Percentiles rank a stretch among this genome's conserved stretches.
Evolutionary conservation across 768 basidiomycete genomes (phyloP).

Genomic region (Clavaria fumosa): DNA sequence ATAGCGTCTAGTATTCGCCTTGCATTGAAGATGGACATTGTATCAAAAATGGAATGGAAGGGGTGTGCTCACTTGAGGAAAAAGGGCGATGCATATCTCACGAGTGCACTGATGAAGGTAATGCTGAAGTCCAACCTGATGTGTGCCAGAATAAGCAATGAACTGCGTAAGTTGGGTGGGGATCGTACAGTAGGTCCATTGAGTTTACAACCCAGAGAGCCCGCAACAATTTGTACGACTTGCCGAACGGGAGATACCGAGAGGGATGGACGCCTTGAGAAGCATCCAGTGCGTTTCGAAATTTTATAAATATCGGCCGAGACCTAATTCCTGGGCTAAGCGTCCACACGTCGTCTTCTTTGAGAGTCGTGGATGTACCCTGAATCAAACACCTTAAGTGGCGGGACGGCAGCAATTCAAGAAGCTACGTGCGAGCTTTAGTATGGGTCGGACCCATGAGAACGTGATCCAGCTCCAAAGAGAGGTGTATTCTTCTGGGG

Average conservation of each 20-base stretch:
- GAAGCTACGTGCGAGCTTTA: constrained; percentile 21
- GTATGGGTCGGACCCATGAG: constrained; percentile 54
- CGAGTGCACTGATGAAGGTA: constrained; percentile 51
- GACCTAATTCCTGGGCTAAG: constrained; percentile 57
- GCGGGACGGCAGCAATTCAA: neutral
- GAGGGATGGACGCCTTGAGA: neutral
- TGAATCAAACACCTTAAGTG: constrained; percentile 7
- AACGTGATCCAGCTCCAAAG: constrained; percentile 63
- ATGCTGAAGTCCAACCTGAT: constrained; percentile 46
- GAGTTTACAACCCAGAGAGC: constrained; percentile 31
- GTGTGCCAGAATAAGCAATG: constrained; percentile 1
- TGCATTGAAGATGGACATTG: constrained; percentile 6
- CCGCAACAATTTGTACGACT: constrained; percentile 26
- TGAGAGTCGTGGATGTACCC: constrained; percentile 39
- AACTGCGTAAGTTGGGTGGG: neutral
- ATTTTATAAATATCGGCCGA: constrained; percentile 45
- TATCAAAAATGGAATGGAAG: neutral
- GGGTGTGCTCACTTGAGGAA: constrained; percentile 59
- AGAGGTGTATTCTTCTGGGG: constrained; percentile 64
- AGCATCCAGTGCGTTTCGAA: constrained; percentile 9
- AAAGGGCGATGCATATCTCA: constrained; percentile 73
- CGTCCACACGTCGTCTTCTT: constrained; percentile 58
- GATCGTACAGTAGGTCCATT: constrained; percentile 28
- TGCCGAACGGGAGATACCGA: constrained; percentile 8
- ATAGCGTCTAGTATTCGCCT: constrained; percentile 49